A percentile compares a stretch with the other conserved stretches of the same genome.
phyloP scores from a whole-genome alignment of 2,329 filamentous ascomycete genomes.

The Diaporthe australafricana region DNA sequence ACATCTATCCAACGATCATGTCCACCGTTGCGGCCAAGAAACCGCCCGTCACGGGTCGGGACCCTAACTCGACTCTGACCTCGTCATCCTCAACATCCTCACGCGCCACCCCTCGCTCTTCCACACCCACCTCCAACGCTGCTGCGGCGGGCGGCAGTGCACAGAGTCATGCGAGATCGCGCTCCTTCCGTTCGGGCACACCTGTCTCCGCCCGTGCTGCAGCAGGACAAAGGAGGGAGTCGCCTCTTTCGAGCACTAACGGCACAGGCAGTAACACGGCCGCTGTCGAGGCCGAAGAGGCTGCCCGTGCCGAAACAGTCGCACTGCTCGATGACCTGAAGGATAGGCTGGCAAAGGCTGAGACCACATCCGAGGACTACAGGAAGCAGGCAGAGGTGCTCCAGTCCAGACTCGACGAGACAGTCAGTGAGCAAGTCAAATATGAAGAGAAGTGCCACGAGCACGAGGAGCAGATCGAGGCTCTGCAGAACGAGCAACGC shows the following conservation, averaged over 20 bases:
- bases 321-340: constrained; percentile 87
- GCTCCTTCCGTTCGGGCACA: constrained; percentile 73
- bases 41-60: constrained; percentile 60
- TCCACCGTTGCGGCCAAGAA: constrained; percentile 64
- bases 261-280: constrained; percentile 52
- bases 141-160: constrained; percentile 55
- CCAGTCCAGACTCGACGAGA: constrained; percentile 87
- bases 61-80: constrained; percentile 50
- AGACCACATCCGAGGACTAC: constrained; percentile 80
- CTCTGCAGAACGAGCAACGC: constrained; percentile 84
- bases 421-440: constrained; percentile 83
- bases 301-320: constrained; percentile 82
- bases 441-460: constrained; percentile 91
- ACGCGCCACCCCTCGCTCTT: constrained; percentile 55
- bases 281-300: constrained; percentile 70
- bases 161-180: constrained; percentile 57
- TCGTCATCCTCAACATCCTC: constrained; percentile 49
- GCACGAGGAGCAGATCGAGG: constrained; percentile 84
- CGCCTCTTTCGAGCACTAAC: constrained; percentile 51
- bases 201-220: constrained; percentile 81
- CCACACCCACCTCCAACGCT: constrained; percentile 60
- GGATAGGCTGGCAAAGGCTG: constrained; percentile 83
- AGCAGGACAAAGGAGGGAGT: constrained; percentile 69
- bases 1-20: constrained; percentile 50
- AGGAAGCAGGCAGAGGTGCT: constrained; percentile 88